phyloP scores from a whole-genome alignment of 2,329 filamentous ascomycete genomes.

The Aspergillus sp. region DNA sequence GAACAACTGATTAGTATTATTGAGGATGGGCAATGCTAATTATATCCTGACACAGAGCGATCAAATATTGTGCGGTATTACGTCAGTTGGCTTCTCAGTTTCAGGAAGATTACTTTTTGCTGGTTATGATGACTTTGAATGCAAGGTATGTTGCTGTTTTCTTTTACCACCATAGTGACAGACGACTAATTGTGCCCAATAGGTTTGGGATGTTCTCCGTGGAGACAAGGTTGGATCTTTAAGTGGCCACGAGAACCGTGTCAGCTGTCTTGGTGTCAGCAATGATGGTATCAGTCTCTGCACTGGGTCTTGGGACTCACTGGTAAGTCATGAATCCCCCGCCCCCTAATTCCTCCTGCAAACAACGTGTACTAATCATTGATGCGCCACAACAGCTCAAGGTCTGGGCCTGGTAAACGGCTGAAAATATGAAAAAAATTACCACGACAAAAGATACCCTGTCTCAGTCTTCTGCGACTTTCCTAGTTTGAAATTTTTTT shows the following conservation, averaged over 20 bases:
- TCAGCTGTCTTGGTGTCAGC: conserved; percentile 97
- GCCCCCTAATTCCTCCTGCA: neutral
- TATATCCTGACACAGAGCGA: conserved; percentile 67
- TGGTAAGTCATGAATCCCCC: conserved; percentile 63
- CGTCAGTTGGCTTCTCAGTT: conserved; percentile 95
- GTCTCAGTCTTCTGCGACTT: conserved; percentile 36
- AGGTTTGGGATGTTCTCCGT: conserved; percentile 98
- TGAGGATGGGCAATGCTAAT: conserved; percentile 5
- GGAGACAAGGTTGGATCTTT: conserved; percentile 96
- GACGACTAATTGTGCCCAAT: conserved; percentile 14
- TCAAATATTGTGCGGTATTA: conserved; percentile 96
- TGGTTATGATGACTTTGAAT: conserved; percentile 98
- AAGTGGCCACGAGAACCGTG: conserved; percentile 96
- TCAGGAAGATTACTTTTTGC: conserved; percentile 94
- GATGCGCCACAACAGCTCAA: conserved; percentile 61
- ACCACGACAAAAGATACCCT: conserved; percentile 36
- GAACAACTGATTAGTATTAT: conserved; percentile 21
- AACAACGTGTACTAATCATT: conserved; percentile 10
- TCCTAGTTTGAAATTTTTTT: conserved; percentile 37
- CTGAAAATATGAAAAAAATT: conserved; percentile 23
- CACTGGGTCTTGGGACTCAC: conserved; percentile 98
- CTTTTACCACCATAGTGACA: neutral
- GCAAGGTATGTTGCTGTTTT: conserved; percentile 71
- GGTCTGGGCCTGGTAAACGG: conserved; percentile 75
- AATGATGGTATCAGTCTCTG: conserved; percentile 99